phyloP scores from a whole-genome alignment of 2,329 filamentous ascomycete genomes.

The Pyrenochaeta sp. region DNA sequence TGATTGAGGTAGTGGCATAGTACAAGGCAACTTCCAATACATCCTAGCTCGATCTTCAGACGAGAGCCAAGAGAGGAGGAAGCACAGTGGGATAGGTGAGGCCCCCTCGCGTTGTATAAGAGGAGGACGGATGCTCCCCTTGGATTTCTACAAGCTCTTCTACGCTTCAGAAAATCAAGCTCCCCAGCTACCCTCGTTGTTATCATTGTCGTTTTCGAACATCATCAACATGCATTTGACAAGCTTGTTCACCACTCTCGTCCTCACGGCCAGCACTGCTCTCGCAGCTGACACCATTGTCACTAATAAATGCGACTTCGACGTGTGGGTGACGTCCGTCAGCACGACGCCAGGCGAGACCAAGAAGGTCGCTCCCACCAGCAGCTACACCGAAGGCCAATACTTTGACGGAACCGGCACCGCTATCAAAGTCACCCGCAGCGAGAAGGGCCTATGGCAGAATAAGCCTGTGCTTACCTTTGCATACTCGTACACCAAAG shows the following conservation, averaged over 20 bases:
- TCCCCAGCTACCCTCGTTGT: background rate
- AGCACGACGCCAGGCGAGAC: slow-evolving; percentile 7
- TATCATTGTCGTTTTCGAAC: background rate
- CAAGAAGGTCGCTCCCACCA: slow-evolving; percentile 9
- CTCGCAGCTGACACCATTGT: slow-evolving; percentile 24
- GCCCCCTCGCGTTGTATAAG: slow-evolving; percentile 16
- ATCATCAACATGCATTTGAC: slow-evolving; percentile 25
- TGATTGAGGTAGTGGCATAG: slow-evolving; percentile 20
- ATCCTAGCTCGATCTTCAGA: slow-evolving; percentile 1
- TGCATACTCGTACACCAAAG: slow-evolving; percentile 29
- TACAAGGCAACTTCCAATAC: slow-evolving; percentile 19
- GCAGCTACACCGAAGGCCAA: slow-evolving; percentile 20
- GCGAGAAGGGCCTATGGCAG: slow-evolving; percentile 19
- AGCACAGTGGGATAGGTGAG: background rate
- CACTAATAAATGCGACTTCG: slow-evolving; percentile 36
- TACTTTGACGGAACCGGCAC: slow-evolving; percentile 26
- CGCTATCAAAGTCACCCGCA: slow-evolving; percentile 34
- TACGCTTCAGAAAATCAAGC: background rate
- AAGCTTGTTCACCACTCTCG: slow-evolving; percentile 21
- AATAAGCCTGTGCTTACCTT: slow-evolving; percentile 29
- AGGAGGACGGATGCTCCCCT: slow-evolving; percentile 1
- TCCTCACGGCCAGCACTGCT: slow-evolving; percentile 19
- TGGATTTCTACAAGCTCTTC: background rate
- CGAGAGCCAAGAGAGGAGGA: slow-evolving; percentile 2
- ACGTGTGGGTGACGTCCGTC: slow-evolving; percentile 35